Conservation (phyloP, 352 stramenopile genomes). For the Pythium volutum region DNA sequence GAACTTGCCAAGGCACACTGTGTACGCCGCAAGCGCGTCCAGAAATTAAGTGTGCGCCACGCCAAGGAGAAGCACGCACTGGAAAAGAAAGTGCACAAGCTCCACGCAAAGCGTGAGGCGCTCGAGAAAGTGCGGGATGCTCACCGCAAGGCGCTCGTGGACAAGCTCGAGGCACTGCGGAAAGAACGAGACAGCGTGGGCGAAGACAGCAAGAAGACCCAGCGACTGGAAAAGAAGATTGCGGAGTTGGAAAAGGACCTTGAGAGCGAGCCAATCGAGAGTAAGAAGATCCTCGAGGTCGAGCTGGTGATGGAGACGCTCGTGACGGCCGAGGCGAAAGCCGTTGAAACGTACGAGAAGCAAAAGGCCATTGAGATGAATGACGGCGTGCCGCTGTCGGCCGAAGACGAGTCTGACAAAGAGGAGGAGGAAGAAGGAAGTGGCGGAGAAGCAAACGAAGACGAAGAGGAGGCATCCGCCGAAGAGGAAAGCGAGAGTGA, state of each 20-base stretch:
- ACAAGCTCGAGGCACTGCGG: slow-evolving; percentile 16
- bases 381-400: background rate
- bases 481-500: slow-evolving; percentile 18
- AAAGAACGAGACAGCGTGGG: slow-evolving; percentile 24
- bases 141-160: background rate
- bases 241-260: slow-evolving; percentile 34
- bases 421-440: slow-evolving; percentile 17
- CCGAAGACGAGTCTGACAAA: slow-evolving; percentile 1
- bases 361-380: slow-evolving; percentile 25
- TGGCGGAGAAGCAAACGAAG: slow-evolving; percentile 20
- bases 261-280: slow-evolving; percentile 27
- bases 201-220: slow-evolving; percentile 19
- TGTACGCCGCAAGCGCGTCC: slow-evolving; percentile 35
- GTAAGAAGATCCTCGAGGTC: slow-evolving; percentile 44
- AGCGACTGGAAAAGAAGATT: slow-evolving; percentile 33
- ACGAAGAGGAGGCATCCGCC: background rate
- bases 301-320: slow-evolving; percentile 40
- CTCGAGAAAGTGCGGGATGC: slow-evolving; percentile 28
- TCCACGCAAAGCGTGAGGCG: slow-evolving; percentile 36
- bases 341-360: slow-evolving; percentile 9
- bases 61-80: slow-evolving; percentile 28
- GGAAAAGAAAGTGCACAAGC: slow-evolving; percentile 29
- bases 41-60: slow-evolving; percentile 36
- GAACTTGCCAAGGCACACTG: slow-evolving; percentile 29
- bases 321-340: slow-evolving; percentile 28